A percentile compares a stretch with the other conserved stretches of the same genome.
Conservation (phyloP, 202 grass and related monocot species). For the Alloteropsis angusta region DNA sequence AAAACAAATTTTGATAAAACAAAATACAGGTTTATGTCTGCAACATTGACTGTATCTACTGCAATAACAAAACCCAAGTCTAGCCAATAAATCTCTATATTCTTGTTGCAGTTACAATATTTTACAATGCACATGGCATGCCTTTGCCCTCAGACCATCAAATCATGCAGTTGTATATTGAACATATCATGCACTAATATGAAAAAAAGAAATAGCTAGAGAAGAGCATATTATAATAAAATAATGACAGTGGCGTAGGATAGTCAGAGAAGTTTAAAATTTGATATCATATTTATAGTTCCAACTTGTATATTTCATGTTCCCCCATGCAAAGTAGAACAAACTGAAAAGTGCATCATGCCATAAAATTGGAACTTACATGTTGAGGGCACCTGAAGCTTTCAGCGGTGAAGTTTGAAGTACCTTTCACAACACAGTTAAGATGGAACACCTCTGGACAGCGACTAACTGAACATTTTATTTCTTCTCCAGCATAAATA, state of each 20-base stretch:
- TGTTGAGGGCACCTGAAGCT: conserved; percentile 88
- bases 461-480: conserved; percentile 51
- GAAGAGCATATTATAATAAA: background rate
- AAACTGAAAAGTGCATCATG: background rate
- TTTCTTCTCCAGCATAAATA: conserved; percentile 64
- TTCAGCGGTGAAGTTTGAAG: conserved; percentile 33
- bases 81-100: background rate
- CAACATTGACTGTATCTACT: background rate
- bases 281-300: background rate
- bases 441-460: conserved; percentile 61
- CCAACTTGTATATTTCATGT: background rate
- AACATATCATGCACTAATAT: conserved; percentile 2
- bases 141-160: background rate
- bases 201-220: background rate
- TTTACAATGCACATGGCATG: background rate
- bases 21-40: background rate
- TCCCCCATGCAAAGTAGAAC: background rate
- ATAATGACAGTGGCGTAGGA: background rate
- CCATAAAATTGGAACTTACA: conserved; percentile 47
- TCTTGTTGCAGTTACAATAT: background rate
- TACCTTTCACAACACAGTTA: conserved; percentile 43
- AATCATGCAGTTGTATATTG: background rate
- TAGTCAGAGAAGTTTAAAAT: background rate
- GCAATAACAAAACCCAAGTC: background rate
- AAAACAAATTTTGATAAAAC: background rate